Percentiles rank a stretch among this genome's conserved stretches.
Evolutionary conservation across 768 basidiomycete species (phyloP).

Genomic region (Naganishia kalamii): DNA sequence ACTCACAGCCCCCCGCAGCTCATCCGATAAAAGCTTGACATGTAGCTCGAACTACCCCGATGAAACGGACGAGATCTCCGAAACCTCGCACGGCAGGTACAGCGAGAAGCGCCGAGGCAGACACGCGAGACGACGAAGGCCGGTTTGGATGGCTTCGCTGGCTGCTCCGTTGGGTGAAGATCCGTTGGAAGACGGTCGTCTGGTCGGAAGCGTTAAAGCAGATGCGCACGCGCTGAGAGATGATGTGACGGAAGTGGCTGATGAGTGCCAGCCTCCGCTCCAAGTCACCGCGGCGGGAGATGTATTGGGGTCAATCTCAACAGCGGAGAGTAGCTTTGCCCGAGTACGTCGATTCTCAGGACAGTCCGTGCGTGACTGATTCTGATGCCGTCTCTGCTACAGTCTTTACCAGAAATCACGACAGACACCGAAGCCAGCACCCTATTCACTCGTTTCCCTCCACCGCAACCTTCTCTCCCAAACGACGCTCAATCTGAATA

Average conservation of each 20-base stretch:
- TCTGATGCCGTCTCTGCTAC: not conserved
- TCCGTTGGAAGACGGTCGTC: not conserved
- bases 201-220: not conserved
- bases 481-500: not conserved
- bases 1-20: not conserved
- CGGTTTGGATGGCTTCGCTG: constrained; percentile 4
- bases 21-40: constrained; percentile 4
- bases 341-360: not conserved
- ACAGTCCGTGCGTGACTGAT: not conserved
- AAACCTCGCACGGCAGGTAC: not conserved
- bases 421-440: not conserved
- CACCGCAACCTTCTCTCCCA: not conserved
- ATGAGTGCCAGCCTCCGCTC: not conserved
- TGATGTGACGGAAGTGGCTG: not conserved
- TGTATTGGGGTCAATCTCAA: not conserved
- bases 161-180: constrained; percentile 5
- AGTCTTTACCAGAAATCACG: constrained; percentile 4
- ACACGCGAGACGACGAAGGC: constrained; percentile 1
- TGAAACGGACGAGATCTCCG: not conserved
- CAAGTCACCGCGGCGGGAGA: not conserved
- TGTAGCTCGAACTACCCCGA: constrained; percentile 1
- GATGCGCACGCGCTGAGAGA: not conserved
- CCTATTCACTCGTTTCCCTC: not conserved
- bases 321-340: constrained; percentile 8
- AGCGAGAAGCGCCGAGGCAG: not conserved